phyloP scores from a whole-genome alignment of 2,329 filamentous ascomycete species.

The Penicillium rolfsii region DNA sequence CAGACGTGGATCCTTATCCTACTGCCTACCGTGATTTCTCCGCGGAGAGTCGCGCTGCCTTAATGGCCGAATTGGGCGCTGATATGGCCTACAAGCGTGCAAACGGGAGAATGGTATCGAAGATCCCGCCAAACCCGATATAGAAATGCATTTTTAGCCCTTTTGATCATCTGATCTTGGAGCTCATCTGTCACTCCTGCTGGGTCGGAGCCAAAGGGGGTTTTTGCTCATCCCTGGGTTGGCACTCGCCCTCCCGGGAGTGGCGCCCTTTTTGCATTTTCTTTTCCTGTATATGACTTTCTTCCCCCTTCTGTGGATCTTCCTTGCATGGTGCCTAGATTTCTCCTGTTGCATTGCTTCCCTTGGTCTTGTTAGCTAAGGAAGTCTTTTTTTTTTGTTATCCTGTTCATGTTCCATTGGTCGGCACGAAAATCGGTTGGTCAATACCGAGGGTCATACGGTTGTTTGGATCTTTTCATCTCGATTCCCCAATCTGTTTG shows the following conservation, averaged over 20 bases:
- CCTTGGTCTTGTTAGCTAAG: background rate
- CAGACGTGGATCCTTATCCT: constrained; percentile 36
- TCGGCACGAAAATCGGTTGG: constrained; percentile 6
- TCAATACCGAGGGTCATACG: constrained; percentile 3
- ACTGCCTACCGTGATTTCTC: constrained; percentile 32
- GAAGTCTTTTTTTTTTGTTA: constrained; percentile 6
- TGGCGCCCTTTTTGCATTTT: constrained; percentile 15
- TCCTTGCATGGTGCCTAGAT: constrained; percentile 18
- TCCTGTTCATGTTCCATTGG: constrained; percentile 14
- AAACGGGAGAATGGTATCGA: constrained; percentile 41
- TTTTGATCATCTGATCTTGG: background rate
- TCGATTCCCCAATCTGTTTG: constrained; percentile 6
- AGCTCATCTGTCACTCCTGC: constrained; percentile 3
- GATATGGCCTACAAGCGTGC: constrained; percentile 43
- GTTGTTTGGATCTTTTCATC: constrained; percentile 1
- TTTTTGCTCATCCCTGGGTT: background rate
- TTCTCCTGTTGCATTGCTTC: constrained; percentile 15
- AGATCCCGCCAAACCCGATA: constrained; percentile 30
- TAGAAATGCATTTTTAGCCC: background rate
- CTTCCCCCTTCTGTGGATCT: constrained; percentile 6
- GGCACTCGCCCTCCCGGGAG: background rate
- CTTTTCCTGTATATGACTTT: constrained; percentile 27
- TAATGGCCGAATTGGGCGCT: constrained; percentile 32
- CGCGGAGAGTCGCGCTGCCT: constrained; percentile 29
- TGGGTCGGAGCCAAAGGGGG: constrained; percentile 3